Base-by-base conservation (phyloP, 805 yeast genomes). In the Yarrowia yakushimensis region DNA sequence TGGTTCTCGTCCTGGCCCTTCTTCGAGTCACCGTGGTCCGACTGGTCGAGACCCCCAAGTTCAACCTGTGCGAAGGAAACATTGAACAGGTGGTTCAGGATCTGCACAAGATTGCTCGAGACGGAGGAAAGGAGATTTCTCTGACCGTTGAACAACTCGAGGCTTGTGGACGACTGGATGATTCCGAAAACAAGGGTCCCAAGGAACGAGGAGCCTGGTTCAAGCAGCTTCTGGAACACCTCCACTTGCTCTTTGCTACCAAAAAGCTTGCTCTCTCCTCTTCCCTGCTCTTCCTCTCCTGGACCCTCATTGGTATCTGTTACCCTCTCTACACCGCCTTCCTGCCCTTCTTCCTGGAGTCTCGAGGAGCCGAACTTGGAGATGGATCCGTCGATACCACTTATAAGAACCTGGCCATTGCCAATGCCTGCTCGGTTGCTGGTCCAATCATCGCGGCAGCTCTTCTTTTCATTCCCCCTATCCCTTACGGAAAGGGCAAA, bases 291-390 rank as follows among this genome's bases (percentile, higher is more conserved):
- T 68, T 76, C 27, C 64, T 80, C 18, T 77, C 85, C 0, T 85
- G 88, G 88, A 78, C 81, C 7, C 71, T 82, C 46, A 78, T 83
- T 65, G 87, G 87, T 61, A 72, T 82, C 39, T 79, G 85, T n/a
- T 84, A 82, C 70, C 82, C 85, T 4, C 73, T 82, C 37, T 84
- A 79, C 71, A 78, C 79, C 68, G 82, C 82, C 43, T 84, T 82
- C 70, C 71, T 83, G 30, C 84, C 85, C 34, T 75, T 77, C 42
- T 84, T 78, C 68, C 76, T 84, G 62, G 78, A 80, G 54, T 68
- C 76, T 12, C 79, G 81, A 67, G 86, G 86, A 42, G 83, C 79
- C 15, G 63, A 61, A 17, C 25, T 65, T 1, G 74, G 71, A 11
- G 68, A 69, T 10, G 66, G 67, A 12, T 64, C 70, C 10, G 18